Evolutionary conservation across 371 early-diverging fungal genomes (phyloP).

Genomic region (Encephalitozoon cuniculi): DNA sequence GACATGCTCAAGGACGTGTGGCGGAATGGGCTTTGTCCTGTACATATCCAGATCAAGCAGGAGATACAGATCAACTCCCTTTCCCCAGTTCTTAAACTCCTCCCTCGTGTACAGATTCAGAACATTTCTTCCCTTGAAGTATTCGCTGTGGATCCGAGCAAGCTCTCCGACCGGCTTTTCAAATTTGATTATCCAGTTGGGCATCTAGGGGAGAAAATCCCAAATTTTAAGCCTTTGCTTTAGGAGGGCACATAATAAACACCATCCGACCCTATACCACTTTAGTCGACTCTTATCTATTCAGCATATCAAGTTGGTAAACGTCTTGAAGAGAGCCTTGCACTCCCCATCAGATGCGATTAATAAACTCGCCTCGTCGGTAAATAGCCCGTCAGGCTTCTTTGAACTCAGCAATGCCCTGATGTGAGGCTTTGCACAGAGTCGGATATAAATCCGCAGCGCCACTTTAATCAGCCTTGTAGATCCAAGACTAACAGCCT

Average conservation of each 20-base stretch:
- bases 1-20: constrained; percentile 31
- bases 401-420: constrained; percentile 17
- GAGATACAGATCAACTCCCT: constrained; percentile 54
- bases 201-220: background rate
- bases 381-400: constrained; percentile 25
- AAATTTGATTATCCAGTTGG: constrained; percentile 1
- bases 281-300: background rate
- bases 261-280: background rate
- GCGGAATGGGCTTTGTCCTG: constrained; percentile 30
- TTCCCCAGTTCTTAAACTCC: constrained; percentile 44
- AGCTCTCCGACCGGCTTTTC: background rate
- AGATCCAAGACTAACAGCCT: constrained; percentile 73
- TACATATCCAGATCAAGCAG: constrained; percentile 50
- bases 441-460: constrained; percentile 78
- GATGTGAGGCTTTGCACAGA: constrained; percentile 62
- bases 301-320: background rate
- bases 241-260: background rate
- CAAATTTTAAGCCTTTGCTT: background rate
- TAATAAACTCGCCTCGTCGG: background rate
- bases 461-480: constrained; percentile 80
- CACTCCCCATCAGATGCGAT: background rate
- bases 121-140: constrained; percentile 38
- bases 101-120: constrained; percentile 51
- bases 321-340: background rate
- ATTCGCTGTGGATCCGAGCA: constrained; percentile 13